Base-by-base conservation (phyloP, 2,329 filamentous ascomycete genomes). In the Herpomyces periplanetae region DNA sequence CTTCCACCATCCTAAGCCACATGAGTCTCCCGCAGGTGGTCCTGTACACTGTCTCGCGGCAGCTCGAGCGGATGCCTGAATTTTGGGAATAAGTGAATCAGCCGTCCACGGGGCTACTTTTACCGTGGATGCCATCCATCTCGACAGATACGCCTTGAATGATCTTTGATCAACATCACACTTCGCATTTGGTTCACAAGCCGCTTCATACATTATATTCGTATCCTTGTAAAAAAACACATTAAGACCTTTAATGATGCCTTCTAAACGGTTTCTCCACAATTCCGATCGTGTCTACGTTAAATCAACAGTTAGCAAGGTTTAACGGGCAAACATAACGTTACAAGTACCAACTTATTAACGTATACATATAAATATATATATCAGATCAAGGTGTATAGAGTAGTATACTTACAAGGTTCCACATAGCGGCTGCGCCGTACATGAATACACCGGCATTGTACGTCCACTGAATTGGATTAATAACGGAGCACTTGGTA, bases 131-230 rank as follows among this genome's bases (percentile, higher is more conserved):
- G 51, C 44, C 27, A 61, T 49, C 39, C 56, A 60, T 21, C 56
- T 51, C 11, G 55, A 46, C 8, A 65, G 41, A 22, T 59, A 57
- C 15, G 59, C 60, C 36, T 66, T 68, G 46, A 59, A 62, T 5
- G 51, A 53, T 27, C 45, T 48, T 44, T 58, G 55, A 34, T 64
- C 58, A 19, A 38, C 43, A 31, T 53, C 49, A 41, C 61, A 68
- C 1, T 31, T 41, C 20, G 38, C 36, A 23, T 41, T 35, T 3
- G 35, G 38, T 27, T 69, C 62, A 39, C 60, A 66, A n/a, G 52
- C 50, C 17, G 43, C 42, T 35, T 66, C 59, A 30, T 43, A 54
- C 49, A 65, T 54, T 34, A 62, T 38, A 29, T 52, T 40, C 7
- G 51, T 36, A 16, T 44, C 37, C n/a, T n/a, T n/a, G n/a, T n/a